A percentile compares a stretch with the other conserved stretches of the same genome.
phyloP scores from a whole-genome alignment of 106 monocot genomes.

The Narthecium ossifragum region DNA sequence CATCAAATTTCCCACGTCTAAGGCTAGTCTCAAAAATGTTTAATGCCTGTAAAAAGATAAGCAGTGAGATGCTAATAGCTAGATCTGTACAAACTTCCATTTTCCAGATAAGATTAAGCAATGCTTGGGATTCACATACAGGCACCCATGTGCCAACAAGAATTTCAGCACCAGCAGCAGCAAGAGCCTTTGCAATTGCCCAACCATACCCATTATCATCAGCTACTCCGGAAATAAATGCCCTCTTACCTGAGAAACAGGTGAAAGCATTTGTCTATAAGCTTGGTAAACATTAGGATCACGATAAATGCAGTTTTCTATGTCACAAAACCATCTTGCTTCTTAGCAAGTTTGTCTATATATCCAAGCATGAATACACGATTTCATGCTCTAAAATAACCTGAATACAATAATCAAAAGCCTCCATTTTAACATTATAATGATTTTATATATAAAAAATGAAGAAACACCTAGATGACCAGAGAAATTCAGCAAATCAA shows the following conservation, averaged over 20 bases:
- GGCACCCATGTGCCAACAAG: constrained; percentile 99
- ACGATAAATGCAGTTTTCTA: background rate
- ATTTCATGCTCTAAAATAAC: no score
- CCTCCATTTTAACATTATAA: no score
- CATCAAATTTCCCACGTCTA: constrained; percentile 88
- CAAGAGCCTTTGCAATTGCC: constrained; percentile 98
- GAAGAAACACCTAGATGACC: no score
- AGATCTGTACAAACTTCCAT: no score
- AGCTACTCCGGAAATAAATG: constrained; percentile 96
- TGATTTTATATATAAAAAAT: no score
- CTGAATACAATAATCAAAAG: no score
- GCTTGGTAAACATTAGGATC: background rate
- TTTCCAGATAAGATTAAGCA: no score
- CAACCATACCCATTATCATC: constrained; percentile 99
- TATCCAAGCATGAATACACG: no score
- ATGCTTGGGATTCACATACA: constrained; percentile 61
- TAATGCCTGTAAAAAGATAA: constrained; percentile 44
- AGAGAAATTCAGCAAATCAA: no score
- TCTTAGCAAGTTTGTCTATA: no score
- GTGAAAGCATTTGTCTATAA: background rate
- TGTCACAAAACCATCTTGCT: background rate
- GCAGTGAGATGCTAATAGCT: no score
- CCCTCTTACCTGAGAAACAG: constrained; percentile 65
- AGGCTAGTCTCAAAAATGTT: constrained; percentile 97
- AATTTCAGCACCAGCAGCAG: constrained; percentile 97